Evolutionary conservation across 352 stramenopile species (phyloP), one percentile per base, ranked within the genome.

Genomic region (Globisporangium uncinulatum): DNA sequence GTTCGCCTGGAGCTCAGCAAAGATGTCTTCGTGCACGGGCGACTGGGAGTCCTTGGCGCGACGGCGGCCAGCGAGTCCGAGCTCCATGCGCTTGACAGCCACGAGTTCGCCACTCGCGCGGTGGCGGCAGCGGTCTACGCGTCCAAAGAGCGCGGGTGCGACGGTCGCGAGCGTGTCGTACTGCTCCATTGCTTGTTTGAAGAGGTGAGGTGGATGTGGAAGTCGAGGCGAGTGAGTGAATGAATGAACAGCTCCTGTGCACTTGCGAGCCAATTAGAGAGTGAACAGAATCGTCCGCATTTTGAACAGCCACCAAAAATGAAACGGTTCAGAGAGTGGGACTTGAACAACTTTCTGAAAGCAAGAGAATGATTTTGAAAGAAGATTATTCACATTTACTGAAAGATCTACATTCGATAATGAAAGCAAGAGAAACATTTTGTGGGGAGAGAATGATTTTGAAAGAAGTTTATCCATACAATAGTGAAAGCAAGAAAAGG

Each of bases 81-180:
- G 68, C 47, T 92, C 80, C 69, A 94, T 83, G 68, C 76, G 81
- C 73, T 94, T 94, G 62, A 91, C 68, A 19, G 83, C 84, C 54
- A 90, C 79, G 51, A 71, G 59, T 49, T 89, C 76, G 46, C 71
- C 67, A 8, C 76, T 77, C 17, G 37, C 52, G 19, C 66, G 47
- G 62, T 92, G 67, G 19, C 72, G 73, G 64, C 77, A 87, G 59
- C 82, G 78, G 20, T 83, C 65, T 47, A 94, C 81, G 57, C 73
- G 63, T 20, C 84, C 84, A 54, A 87, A 94, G 31, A 94, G 75
- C 56, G 84, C 82, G 1, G 72, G 66, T 32, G 79, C 79, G 46
- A 94, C 70, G 57, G 67, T 79, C 57, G 73, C 70, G 14, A 91
- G 62, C 41, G 71, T 62, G 59, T 91, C 76, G 63, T 89, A 91